Base-by-base conservation (phyloP, 495 filamentous ascomycete species). In the Penicillium nucicola region DNA sequence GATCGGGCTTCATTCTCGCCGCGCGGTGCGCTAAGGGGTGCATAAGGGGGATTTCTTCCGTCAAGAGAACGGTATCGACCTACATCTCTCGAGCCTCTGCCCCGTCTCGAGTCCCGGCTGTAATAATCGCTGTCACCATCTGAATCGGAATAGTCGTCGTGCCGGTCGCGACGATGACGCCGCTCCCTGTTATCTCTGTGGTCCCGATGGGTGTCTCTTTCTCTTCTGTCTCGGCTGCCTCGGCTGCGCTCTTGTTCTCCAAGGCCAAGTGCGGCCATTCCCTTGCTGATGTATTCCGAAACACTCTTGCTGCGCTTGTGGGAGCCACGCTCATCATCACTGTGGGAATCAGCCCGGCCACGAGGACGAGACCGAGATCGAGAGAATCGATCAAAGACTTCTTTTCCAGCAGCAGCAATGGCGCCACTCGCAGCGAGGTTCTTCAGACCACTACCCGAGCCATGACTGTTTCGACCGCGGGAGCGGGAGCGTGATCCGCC, bases 321-420 rank as follows among this genome's bases (percentile, higher is more conserved):
- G 10, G 66, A 59, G 14, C 66, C 65, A 42, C 71, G 68, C 2
- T 66, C 62, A 31, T 67, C 65, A 39, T 68, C 67, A 31, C 57
- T 61, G 30, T 37, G 42, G 22, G 60, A 64, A n/a, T 81, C 74
- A 31, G 68, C 69, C 32, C 78, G 74, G 34, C 65, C 67, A n/a
- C 72, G 76, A 36, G 66, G 69, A 33, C 81, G 75, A 28, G 87
- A 90, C 55, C 82, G 81, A 43, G 83, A 85, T 43, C 81, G 83
- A 6, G 62, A 65, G 46, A 77, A 66, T 48, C 78, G 80, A 48
- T 89, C 83, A 56, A 83, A 80, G 48, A 90, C 72, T 52, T 90
- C 87, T 70, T 96, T 96, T 42, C 84, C 90, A 3, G 83, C 89
- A 22, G 90, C 76, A 19, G 89, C 87, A n/a, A 87, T 77, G 13